A percentile compares a stretch with the other conserved stretches of the same genome.
Conservation (phyloP, 495 filamentous ascomycete species). For the Penicillium bialowiezense region DNA sequence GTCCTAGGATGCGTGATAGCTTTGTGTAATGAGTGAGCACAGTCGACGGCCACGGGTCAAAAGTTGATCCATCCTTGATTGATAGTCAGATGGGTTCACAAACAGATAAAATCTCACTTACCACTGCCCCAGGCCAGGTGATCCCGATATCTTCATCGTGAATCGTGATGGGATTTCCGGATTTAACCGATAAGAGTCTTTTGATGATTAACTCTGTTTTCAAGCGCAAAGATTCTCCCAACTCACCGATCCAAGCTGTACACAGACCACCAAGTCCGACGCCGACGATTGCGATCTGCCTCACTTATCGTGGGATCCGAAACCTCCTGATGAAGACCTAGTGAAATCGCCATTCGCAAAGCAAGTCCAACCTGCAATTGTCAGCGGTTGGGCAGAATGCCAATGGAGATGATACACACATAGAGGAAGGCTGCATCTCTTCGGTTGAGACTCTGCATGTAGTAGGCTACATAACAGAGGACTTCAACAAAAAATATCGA, state of each 20-base stretch:
- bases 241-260: conserved; percentile 46
- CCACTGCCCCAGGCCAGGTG: conserved; percentile 31
- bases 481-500: conserved; percentile 52
- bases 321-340: conserved; percentile 51
- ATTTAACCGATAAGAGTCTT: conserved; percentile 45
- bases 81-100: conserved; percentile 4
- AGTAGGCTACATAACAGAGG: conserved; percentile 50
- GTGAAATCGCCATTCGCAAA: conserved; percentile 49
- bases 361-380: conserved; percentile 42
- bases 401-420: conserved; percentile 15
- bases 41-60: conserved; percentile 41
- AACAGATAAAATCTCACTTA: conserved; percentile 13
- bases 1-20: conserved; percentile 43
- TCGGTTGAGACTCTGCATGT: conserved; percentile 51
- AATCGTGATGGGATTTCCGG: conserved; percentile 49
- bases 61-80: conserved; percentile 22
- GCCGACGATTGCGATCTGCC: conserved; percentile 40
- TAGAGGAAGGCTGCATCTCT: conserved; percentile 49
- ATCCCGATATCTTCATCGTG: conserved; percentile 50
- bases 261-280: conserved; percentile 52
- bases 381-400: conserved; percentile 1
- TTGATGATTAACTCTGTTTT: not conserved
- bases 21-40: conserved; percentile 47
- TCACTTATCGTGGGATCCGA: conserved; percentile 29
- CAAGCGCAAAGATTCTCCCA: not conserved